A percentile compares a stretch with the other conserved stretches of the same genome.
These are phyloP conservation scores for Alternaria sp. DNA, from an alignment of 2,329 filamentous ascomycete species.

Conservation along the genomic window DNA sequence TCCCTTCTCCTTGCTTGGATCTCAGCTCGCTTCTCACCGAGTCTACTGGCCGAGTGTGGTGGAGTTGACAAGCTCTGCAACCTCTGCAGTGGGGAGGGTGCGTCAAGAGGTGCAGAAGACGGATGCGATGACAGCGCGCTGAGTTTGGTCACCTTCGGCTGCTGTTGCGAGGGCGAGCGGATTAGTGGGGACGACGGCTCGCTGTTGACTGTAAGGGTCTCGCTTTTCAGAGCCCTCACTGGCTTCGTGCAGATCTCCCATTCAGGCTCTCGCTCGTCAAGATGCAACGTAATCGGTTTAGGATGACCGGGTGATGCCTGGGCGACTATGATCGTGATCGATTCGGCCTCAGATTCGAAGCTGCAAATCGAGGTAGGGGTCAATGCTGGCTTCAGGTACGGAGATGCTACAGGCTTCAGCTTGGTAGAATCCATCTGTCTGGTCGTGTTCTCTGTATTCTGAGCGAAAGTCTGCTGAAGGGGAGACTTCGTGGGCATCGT, in stretches of 20 bases:
- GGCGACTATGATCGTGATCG: constrained; percentile 34
- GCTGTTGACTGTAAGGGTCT: background rate
- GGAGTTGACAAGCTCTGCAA: constrained; percentile 25
- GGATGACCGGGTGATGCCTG: constrained; percentile 14
- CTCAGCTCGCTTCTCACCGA: constrained; percentile 18
- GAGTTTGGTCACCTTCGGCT: constrained; percentile 34
- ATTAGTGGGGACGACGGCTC: constrained; percentile 8
- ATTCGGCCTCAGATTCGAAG: constrained; percentile 41
- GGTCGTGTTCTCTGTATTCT: constrained; percentile 7
- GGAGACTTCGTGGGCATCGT: constrained; percentile 42
- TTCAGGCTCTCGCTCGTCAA: constrained; percentile 37
- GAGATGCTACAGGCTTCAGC: constrained; percentile 16
- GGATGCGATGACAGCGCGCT: constrained; percentile 38
- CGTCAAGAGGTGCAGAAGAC: constrained; percentile 34
- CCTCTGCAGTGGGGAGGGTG: constrained; percentile 25
- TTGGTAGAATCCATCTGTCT: constrained; percentile 5
- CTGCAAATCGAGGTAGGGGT: constrained; percentile 36
- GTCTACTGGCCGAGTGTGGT: constrained; percentile 21
- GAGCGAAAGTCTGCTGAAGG: constrained; percentile 28
- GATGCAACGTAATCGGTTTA: constrained; percentile 26
- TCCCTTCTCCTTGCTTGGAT: constrained; percentile 9
- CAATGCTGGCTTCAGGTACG: constrained; percentile 21
- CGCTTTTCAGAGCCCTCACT: constrained; percentile 14
- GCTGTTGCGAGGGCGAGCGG: constrained; percentile 23
- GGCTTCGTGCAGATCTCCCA: constrained; percentile 40